phyloP scores from a whole-genome alignment of 2,329 filamentous ascomycete species.

The Canariomyces notabilis region DNA sequence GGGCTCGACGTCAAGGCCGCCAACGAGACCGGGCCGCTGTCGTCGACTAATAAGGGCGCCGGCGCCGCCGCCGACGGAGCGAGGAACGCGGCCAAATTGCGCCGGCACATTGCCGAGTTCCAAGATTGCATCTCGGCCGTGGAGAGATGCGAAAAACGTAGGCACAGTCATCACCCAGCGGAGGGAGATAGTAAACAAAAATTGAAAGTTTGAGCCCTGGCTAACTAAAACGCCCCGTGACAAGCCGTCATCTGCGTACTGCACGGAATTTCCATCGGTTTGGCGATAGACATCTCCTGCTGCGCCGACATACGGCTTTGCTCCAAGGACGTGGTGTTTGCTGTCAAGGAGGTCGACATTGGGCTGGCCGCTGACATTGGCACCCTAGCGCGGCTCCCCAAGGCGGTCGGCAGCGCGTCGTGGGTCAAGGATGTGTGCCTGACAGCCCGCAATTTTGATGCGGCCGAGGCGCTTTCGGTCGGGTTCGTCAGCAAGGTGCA shows the following conservation, averaged over 20 bases:
- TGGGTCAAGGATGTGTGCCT: constrained; percentile 79
- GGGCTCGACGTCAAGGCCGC: constrained; percentile 79
- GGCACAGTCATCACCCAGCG: constrained; percentile 27
- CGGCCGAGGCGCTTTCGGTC: constrained; percentile 62
- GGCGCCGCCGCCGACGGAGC: constrained; percentile 49
- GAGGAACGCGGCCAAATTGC: constrained; percentile 56
- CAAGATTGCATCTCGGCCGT: constrained; percentile 71
- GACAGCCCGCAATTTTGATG: constrained; percentile 63
- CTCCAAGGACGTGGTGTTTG: constrained; percentile 54
- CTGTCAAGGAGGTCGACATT: constrained; percentile 79
- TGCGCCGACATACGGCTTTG: constrained; percentile 68
- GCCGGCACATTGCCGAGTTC: constrained; percentile 70
- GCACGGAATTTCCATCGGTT: constrained; percentile 71
- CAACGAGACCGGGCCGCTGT: constrained; percentile 45
- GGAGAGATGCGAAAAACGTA: constrained; percentile 85
- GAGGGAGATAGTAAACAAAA: too few species aligned
- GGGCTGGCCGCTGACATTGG: constrained; percentile 76
- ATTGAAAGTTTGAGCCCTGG: background rate
- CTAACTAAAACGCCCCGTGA: background rate
- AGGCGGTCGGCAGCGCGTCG: constrained; percentile 62
- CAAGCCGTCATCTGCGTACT: constrained; percentile 74
- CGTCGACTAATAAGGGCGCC: too few species aligned
- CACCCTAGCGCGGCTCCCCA: constrained; percentile 67
- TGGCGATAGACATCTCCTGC: constrained; percentile 69
- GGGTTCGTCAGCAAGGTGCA: constrained; percentile 66